Percentiles rank a stretch among this genome's conserved stretches.
Conservation (phyloP, 352 stramenopile species). For the Globisporangium mamillatum region DNA sequence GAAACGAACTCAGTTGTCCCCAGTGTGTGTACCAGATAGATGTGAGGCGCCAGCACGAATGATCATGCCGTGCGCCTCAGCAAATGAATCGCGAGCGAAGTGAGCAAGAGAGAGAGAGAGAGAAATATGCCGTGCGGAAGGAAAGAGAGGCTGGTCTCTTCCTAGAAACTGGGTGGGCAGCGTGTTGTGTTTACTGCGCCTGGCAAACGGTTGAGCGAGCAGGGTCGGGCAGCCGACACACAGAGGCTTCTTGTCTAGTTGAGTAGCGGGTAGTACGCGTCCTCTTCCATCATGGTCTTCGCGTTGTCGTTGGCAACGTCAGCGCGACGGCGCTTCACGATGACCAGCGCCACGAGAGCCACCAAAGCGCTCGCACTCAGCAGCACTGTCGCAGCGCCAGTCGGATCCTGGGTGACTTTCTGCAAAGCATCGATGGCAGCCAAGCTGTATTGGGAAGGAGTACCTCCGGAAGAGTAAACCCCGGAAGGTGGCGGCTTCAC, state of each 20-base stretch:
- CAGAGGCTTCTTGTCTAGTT: conserved; percentile 1
- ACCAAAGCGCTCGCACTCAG: conserved; percentile 13
- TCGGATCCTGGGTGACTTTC: background rate
- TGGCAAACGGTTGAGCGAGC: too few species aligned
- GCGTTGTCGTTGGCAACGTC: background rate
- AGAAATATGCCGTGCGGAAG: background rate
- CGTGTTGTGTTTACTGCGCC: too few species aligned
- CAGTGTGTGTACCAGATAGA: too few species aligned
- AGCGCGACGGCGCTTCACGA: conserved; percentile 13
- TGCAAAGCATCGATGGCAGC: background rate
- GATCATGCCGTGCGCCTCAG: background rate
- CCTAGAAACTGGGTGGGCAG: too few species aligned
- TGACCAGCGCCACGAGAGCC: conserved; percentile 14
- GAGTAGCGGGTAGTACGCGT: conserved; percentile 20
- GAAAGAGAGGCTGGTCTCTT: too few species aligned
- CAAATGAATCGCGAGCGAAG: background rate
- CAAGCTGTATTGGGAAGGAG: background rate
- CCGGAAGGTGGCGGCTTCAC: too few species aligned
- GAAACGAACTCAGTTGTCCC: background rate
- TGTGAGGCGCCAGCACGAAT: too few species aligned
- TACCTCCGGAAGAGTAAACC: too few species aligned
- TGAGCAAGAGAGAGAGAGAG: background rate
- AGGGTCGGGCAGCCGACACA: too few species aligned
- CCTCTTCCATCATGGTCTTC: conserved; percentile 4
- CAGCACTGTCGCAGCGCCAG: background rate